Evolutionary conservation across 495 filamentous ascomycete genomes (phyloP).

Genomic region (Penicillium antarcticum): DNA sequence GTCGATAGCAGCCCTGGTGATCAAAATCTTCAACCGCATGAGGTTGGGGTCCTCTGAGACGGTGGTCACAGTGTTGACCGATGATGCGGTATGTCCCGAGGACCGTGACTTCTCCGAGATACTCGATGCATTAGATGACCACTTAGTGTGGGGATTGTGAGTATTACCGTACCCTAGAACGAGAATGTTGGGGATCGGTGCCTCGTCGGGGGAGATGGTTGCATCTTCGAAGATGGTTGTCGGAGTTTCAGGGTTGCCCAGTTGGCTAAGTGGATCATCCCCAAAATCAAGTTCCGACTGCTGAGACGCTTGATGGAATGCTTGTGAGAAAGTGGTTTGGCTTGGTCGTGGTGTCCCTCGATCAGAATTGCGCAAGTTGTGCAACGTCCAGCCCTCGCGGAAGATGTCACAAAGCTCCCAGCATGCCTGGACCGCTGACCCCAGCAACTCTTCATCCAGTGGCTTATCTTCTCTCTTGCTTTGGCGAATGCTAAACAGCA

Average conservation of each 20-base stretch:
- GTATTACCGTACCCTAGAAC: conserved; percentile 64
- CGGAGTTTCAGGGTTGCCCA: conserved; percentile 73
- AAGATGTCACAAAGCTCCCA: conserved; percentile 96
- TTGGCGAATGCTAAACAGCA: conserved; percentile 89
- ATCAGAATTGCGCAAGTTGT: conserved; percentile 79
- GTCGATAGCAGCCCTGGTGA: conserved; percentile 79
- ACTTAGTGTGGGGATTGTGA: conserved; percentile 45
- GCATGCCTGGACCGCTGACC: conserved; percentile 85
- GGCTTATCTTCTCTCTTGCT: conserved; percentile 69
- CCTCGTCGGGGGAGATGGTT: conserved; percentile 74
- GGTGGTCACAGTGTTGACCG: conserved; percentile 68
- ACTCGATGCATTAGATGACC: conserved; percentile 71
- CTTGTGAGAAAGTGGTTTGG: conserved; percentile 66
- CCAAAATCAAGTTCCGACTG: conserved; percentile 26
- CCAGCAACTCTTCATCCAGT: conserved; percentile 77
- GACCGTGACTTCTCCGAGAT: conserved; percentile 71
- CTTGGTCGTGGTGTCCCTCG: conserved; percentile 81
- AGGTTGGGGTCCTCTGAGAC: conserved; percentile 69
- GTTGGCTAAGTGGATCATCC: conserved; percentile 32
- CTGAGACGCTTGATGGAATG: conserved; percentile 45
- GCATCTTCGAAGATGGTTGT: conserved; percentile 89
- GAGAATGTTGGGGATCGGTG: conserved; percentile 76
- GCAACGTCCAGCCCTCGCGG: conserved; percentile 87
- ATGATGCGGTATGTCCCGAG: conserved; percentile 64
- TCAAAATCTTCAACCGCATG: conserved; percentile 66